phyloP scores from a whole-genome alignment of 129 eudicot species.

The Flaveria trinervia region DNA sequence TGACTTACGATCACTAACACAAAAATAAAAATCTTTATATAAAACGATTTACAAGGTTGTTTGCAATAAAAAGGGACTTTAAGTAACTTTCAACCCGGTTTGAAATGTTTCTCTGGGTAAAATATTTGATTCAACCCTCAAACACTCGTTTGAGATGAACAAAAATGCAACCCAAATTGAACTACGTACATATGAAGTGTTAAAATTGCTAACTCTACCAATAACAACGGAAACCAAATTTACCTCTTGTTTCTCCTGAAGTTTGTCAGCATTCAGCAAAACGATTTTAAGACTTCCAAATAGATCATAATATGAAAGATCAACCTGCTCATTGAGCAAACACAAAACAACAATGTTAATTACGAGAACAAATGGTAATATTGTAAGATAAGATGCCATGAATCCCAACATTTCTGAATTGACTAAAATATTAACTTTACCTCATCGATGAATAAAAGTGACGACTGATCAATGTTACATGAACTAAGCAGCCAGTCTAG shows the following conservation, averaged over 20 bases:
- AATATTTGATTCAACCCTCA: not conserved
- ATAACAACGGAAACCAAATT: not conserved
- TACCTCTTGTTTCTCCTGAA: constrained; percentile 72
- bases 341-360: not conserved
- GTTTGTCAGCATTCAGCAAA: constrained; percentile 49
- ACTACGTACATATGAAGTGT: not conserved
- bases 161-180: not conserved
- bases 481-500: constrained; percentile 68
- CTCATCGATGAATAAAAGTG: constrained; percentile 68
- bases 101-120: not conserved
- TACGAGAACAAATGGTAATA: not conserved
- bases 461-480: constrained; percentile 51
- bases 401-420: not conserved
- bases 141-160: not conserved
- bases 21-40: not conserved
- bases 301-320: constrained; percentile 71
- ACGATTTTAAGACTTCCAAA: constrained; percentile 83
- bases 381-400: not conserved
- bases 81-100: not conserved
- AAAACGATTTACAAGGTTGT: constrained; percentile 1
- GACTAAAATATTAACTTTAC: constrained; percentile 25
- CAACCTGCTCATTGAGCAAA: constrained; percentile 49
- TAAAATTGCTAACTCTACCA: not conserved
- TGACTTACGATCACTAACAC: not conserved
- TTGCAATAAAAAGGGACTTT: not conserved